phyloP scores from a whole-genome alignment of 768 basidiomycete species.

The Naganishia kalamii region DNA sequence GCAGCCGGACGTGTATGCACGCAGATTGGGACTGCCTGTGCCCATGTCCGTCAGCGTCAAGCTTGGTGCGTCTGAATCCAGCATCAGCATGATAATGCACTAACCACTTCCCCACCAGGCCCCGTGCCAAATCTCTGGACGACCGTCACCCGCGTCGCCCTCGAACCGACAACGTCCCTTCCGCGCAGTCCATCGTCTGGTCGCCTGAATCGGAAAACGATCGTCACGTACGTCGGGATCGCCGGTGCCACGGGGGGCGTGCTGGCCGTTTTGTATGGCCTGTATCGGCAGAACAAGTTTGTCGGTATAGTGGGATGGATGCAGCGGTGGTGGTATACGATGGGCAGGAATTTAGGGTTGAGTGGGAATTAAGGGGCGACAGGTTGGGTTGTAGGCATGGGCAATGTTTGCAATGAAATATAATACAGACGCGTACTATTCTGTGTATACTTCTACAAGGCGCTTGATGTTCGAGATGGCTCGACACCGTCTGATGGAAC shows the following conservation, averaged over 20 bases:
- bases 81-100: background rate
- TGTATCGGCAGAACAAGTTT: slow-evolving; percentile 23
- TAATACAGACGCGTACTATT: too few species aligned
- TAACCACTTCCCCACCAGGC: slow-evolving; percentile 16
- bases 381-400: too few species aligned
- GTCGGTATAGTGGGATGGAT: slow-evolving; percentile 8
- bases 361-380: background rate
- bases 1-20: slow-evolving; percentile 93
- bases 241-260: slow-evolving; percentile 19
- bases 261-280: slow-evolving; percentile 17
- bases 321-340: slow-evolving; percentile 12
- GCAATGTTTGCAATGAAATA: too few species aligned
- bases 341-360: slow-evolving; percentile 9
- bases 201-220: slow-evolving; percentile 1
- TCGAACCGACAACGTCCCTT: slow-evolving; percentile 41
- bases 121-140: slow-evolving; percentile 44
- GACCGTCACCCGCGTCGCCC: slow-evolving; percentile 38
- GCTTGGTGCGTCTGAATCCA: slow-evolving; percentile 68
- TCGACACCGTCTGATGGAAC: too few species aligned
- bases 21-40: slow-evolving; percentile 78
- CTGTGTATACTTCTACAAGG: too few species aligned
- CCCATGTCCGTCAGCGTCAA: slow-evolving; percentile 91
- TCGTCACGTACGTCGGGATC: slow-evolving; percentile 21
- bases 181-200: slow-evolving; percentile 29
- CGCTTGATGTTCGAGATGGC: too few species aligned